A percentile compares a stretch with the other conserved stretches of the same genome.
Evolutionary conservation across 768 basidiomycete species (phyloP).

Genomic region (Gymnopilus junonius): DNA sequence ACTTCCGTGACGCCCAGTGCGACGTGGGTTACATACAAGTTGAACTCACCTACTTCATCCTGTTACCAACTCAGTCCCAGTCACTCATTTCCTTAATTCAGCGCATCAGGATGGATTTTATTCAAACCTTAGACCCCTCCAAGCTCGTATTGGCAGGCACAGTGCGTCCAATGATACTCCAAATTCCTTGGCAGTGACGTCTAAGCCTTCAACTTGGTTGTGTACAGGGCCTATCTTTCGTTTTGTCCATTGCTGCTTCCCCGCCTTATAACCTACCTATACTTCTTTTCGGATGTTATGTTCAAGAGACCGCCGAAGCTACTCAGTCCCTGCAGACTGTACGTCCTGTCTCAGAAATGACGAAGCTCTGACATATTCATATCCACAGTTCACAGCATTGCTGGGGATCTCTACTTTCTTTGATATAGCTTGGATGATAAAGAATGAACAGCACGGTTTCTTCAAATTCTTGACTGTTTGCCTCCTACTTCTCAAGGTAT

Average conservation of each 20-base stretch:
- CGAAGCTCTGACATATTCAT: not conserved
- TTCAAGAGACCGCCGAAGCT: conserved; percentile 70
- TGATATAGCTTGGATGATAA: conserved; percentile 74
- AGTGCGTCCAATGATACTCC: conserved; percentile 40
- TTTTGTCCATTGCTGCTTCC: conserved; percentile 54
- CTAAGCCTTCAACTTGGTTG: not conserved
- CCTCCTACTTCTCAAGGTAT: conserved; percentile 63
- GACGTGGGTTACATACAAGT: too few relatives aligned
- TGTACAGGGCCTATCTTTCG: conserved; percentile 62
- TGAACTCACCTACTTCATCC: not conserved
- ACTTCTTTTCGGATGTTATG: conserved; percentile 78
- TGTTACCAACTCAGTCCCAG: conserved; percentile 1
- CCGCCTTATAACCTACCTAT: conserved; percentile 84
- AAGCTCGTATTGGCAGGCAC: conserved; percentile 69
- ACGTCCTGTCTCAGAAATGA: not conserved
- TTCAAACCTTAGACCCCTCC: conserved; percentile 72
- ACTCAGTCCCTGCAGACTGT: conserved; percentile 69
- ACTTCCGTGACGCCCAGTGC: not conserved
- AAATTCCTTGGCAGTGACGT: not conserved
- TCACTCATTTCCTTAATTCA: conserved; percentile 14
- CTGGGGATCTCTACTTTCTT: conserved; percentile 64
- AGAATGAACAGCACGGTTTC: conserved; percentile 58
- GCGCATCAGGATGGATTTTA: conserved; percentile 56
- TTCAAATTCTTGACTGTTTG: conserved; percentile 57
- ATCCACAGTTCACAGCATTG: conserved; percentile 63